A percentile compares a stretch with the other conserved stretches of the same genome.
Evolutionary conservation across 2,329 filamentous ascomycete species (phyloP).

Genomic region (Talaromyces marneffei): DNA sequence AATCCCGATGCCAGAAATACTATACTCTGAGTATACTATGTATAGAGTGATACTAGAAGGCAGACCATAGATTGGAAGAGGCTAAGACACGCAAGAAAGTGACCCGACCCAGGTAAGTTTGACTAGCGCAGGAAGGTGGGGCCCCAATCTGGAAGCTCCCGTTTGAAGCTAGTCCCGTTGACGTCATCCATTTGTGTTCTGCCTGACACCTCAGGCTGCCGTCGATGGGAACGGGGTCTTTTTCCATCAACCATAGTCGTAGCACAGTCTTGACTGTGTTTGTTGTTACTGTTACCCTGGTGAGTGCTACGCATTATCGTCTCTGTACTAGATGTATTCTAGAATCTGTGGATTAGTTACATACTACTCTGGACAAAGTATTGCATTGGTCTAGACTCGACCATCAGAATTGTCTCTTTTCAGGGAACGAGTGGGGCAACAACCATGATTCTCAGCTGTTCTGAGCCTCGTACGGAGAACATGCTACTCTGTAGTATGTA

Average conservation of each 20-base stretch:
- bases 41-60: background rate
- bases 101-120: too few species aligned
- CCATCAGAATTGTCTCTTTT: background rate
- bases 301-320: background rate
- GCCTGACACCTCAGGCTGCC: background rate
- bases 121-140: too few species aligned
- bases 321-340: background rate
- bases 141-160: background rate
- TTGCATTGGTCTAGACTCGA: background rate
- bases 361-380: too few species aligned
- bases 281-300: background rate
- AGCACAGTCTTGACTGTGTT: too few species aligned
- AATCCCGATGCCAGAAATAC: background rate
- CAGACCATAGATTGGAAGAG: background rate
- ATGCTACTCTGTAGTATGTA: too few species aligned
- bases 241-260: background rate
- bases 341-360: background rate
- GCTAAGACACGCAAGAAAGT: background rate
- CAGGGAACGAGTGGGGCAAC: background rate
- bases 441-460: background rate
- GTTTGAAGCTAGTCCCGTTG: background rate
- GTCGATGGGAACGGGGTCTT: background rate
- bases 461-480: too few species aligned
- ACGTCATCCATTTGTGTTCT: background rate
- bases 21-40: too few species aligned